These are phyloP conservation scores for Streptanthus diversifolius DNA, from an alignment of 345 rosid species.

Conservation along the genomic window DNA sequence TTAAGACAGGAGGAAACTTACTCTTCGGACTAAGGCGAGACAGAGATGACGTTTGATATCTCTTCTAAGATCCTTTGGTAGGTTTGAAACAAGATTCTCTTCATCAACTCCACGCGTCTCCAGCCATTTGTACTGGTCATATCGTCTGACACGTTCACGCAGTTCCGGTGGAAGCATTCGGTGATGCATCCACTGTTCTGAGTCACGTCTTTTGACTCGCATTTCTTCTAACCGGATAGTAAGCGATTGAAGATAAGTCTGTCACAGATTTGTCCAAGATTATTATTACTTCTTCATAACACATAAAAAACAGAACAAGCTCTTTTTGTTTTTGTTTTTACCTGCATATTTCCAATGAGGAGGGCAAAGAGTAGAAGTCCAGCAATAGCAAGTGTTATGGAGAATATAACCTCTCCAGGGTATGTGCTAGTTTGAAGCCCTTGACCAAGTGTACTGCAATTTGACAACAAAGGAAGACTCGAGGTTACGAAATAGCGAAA, in stretches of 20 bases:
- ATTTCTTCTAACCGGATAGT: conserved; percentile 96
- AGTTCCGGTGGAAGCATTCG: conserved; percentile 92
- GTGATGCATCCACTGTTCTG: conserved; percentile 99
- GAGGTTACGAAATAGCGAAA: not conserved
- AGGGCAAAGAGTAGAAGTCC: conserved; percentile 96
- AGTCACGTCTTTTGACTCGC: conserved; percentile 97
- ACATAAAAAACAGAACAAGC: not conserved
- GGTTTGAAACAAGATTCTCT: conserved; percentile 74
- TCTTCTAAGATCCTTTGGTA: conserved; percentile 94
- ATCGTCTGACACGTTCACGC: conserved; percentile 85
- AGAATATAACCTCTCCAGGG: conserved; percentile 83
- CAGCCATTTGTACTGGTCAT: conserved; percentile 96
- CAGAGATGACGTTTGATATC: conserved; percentile 97
- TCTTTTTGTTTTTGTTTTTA: conserved; percentile 11
- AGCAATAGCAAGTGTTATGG: conserved; percentile 75
- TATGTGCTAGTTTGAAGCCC: conserved; percentile 92
- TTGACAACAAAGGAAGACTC: not conserved
- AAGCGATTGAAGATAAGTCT: conserved; percentile 98
- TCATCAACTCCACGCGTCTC: conserved; percentile 98
- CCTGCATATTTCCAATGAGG: conserved; percentile 99
- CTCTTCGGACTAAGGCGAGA: conserved; percentile 87
- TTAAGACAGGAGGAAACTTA: conserved; percentile 32
- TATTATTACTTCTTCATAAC: conserved; percentile 1
- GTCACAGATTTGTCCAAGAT: conserved; percentile 3
- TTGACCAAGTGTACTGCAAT: conserved; percentile 89